Evolutionary conservation across 1,139 yeast genomes (phyloP).

Genomic region (Nadsonia starkeyi-henricii): DNA sequence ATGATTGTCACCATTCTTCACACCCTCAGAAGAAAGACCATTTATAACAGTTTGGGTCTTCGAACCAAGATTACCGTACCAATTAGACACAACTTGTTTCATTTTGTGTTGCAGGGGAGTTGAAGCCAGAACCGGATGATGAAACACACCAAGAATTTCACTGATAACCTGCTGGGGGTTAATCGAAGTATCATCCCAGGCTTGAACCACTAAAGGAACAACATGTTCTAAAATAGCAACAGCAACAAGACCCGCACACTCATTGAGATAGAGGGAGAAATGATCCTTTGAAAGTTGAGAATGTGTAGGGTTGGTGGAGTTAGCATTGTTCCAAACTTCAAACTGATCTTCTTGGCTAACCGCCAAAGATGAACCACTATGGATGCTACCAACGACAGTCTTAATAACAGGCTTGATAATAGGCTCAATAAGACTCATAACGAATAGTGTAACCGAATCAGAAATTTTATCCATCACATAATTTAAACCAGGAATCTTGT

Average conservation of each 20-base stretch:
- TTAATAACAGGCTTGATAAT: constrained; percentile 14
- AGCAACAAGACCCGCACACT: constrained; percentile 36
- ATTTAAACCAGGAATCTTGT: constrained; percentile 14
- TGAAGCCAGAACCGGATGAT: constrained; percentile 14
- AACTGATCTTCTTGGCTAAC: constrained; percentile 16
- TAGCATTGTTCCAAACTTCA: constrained; percentile 15
- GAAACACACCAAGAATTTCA: constrained; percentile 14
- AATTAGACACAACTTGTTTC: constrained; percentile 11
- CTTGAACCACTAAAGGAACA: constrained; percentile 31
- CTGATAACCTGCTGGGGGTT: constrained; percentile 10
- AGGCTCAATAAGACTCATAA: constrained; percentile 16
- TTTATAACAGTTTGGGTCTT: constrained; percentile 8
- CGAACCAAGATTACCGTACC: constrained; percentile 11
- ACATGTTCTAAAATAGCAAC: constrained; percentile 37
- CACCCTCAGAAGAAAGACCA: constrained; percentile 14
- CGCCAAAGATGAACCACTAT: constrained; percentile 13
- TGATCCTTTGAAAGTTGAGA: constrained; percentile 18
- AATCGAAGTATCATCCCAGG: constrained; percentile 14
- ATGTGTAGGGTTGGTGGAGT: constrained; percentile 15
- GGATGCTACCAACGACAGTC: constrained; percentile 11
- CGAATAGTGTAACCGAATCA: constrained; percentile 14
- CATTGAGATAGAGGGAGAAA: constrained; percentile 18
- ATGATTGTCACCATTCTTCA: constrained; percentile 13
- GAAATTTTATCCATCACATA: constrained; percentile 14
- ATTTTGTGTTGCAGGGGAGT: constrained; percentile 13